A percentile compares a stretch with the other conserved stretches of the same genome.
phyloP scores from a whole-genome alignment of 768 basidiomycete species.

The Tephrocybe sp. region DNA sequence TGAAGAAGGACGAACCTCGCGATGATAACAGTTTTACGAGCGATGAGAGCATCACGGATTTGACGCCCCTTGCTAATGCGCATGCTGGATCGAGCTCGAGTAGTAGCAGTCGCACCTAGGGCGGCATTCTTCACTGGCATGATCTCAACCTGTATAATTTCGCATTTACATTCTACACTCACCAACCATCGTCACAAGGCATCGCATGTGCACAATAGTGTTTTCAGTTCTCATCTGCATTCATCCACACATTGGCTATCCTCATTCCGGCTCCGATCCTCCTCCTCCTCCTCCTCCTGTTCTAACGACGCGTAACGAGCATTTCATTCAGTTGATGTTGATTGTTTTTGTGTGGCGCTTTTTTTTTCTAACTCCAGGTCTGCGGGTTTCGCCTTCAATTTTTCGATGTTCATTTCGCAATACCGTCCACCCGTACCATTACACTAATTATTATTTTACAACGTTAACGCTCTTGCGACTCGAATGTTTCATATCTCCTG shows the following conservation, averaged over 20 bases:
- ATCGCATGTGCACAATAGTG: slow-evolving; percentile 1
- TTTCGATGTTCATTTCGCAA: no score
- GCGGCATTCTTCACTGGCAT: neutral
- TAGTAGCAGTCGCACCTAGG: slow-evolving; percentile 12
- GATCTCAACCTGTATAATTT: slow-evolving; percentile 1
- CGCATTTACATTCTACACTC: slow-evolving; percentile 1
- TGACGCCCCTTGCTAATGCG: neutral
- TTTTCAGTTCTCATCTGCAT: slow-evolving; percentile 1
- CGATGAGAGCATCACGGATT: slow-evolving; percentile 8
- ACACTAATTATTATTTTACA: no score
- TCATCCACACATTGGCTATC: neutral
- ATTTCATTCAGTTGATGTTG: no score
- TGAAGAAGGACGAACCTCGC: slow-evolving; percentile 17
- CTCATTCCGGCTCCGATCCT: no score
- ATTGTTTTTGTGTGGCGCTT: no score
- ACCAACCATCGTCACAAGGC: neutral
- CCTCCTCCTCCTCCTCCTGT: no score
- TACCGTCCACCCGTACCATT: no score
- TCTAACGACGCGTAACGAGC: no score
- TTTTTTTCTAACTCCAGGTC: no score
- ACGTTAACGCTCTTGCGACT: no score
- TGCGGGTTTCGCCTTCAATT: no score
- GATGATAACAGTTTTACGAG: slow-evolving; percentile 6
- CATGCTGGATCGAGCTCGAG: slow-evolving; percentile 17
- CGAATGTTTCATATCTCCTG: no score